These are phyloP conservation scores for Cicer judaicum DNA, from an alignment of 306 rosid genomes.

Conservation along the genomic window DNA sequence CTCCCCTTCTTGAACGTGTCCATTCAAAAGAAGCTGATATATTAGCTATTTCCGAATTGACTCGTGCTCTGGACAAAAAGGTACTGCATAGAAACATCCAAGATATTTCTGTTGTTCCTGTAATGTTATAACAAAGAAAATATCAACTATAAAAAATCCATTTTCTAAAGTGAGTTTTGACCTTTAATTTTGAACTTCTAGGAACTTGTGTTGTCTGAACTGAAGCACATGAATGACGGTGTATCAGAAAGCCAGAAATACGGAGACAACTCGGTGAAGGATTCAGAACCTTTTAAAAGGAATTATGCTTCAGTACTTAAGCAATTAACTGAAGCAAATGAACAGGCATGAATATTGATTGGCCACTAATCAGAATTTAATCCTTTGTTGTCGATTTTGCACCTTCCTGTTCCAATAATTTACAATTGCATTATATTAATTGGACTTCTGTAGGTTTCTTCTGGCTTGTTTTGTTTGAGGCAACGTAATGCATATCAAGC, in stretches of 20 bases:
- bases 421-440: slow-evolving; percentile 43
- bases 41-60: slow-evolving; percentile 77
- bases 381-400: slow-evolving; percentile 17
- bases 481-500: slow-evolving; percentile 85
- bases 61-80: slow-evolving; percentile 88
- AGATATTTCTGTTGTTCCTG: not conserved
- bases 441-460: slow-evolving; percentile 72
- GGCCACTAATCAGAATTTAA: slow-evolving; percentile 35
- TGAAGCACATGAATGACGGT: slow-evolving; percentile 82
- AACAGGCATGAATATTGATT: slow-evolving; percentile 64
- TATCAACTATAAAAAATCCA: slow-evolving; percentile 28
- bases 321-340: slow-evolving; percentile 81
- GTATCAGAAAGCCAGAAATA: slow-evolving; percentile 67
- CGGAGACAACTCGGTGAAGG: slow-evolving; percentile 69
- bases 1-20: slow-evolving; percentile 56
- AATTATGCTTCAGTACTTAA: slow-evolving; percentile 81
- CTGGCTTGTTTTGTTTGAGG: slow-evolving; percentile 80
- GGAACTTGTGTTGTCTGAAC: slow-evolving; percentile 82
- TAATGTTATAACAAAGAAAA: slow-evolving; percentile 17
- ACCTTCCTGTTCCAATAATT: slow-evolving; percentile 36
- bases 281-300: slow-evolving; percentile 80
- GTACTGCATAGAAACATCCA: slow-evolving; percentile 48
- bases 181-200: slow-evolving; percentile 55
- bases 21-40: slow-evolving; percentile 81
- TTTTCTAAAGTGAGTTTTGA: slow-evolving; percentile 35